phyloP scores from a whole-genome alignment of 2,329 filamentous ascomycete species.

The Neocucurbitaria cava region DNA sequence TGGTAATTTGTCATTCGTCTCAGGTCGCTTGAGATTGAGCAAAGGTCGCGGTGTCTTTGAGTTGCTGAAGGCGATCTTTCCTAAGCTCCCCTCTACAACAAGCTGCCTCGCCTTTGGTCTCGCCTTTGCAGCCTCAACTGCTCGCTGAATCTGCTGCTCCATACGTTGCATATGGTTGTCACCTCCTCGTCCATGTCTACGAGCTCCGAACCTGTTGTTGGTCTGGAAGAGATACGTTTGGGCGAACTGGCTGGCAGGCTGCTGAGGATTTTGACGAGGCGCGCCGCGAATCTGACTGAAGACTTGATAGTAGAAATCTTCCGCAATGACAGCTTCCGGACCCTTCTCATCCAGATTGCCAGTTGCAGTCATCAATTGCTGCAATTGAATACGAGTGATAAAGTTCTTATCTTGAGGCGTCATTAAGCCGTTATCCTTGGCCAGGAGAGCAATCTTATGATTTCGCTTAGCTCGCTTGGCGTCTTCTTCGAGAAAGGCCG shows the following conservation, averaged over 20 bases:
- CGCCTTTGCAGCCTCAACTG: slow-evolving; percentile 95
- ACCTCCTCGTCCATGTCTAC: slow-evolving; percentile 79
- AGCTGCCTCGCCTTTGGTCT: slow-evolving; percentile 98
- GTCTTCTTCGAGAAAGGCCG: slow-evolving; percentile 85
- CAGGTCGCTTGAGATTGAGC: slow-evolving; percentile 90
- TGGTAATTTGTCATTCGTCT: slow-evolving; percentile 62
- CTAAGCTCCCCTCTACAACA: slow-evolving; percentile 92
- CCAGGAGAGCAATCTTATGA: slow-evolving; percentile 94
- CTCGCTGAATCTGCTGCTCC: slow-evolving; percentile 98
- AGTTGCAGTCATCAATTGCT: slow-evolving; percentile 92
- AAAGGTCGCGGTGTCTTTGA: slow-evolving; percentile 95
- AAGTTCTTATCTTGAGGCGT: slow-evolving; percentile 99
- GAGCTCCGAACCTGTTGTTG: slow-evolving; percentile 78
- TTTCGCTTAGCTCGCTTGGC: slow-evolving; percentile 95
- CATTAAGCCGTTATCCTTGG: slow-evolving; percentile 96
- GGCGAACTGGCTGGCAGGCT: slow-evolving; percentile 93
- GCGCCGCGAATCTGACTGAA: slow-evolving; percentile 92
- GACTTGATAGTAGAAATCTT: slow-evolving; percentile 99
- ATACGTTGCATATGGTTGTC: slow-evolving; percentile 99
- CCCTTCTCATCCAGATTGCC: slow-evolving; percentile 83
- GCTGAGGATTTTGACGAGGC: slow-evolving; percentile 87
- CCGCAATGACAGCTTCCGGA: slow-evolving; percentile 79
- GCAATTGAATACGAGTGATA: slow-evolving; percentile 95
- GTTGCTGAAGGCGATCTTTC: slow-evolving; percentile 99
- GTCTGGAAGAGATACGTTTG: slow-evolving; percentile 98